Percentiles rank a stretch among this genome's conserved stretches.
These are phyloP conservation scores for Oidiodendron maius DNA, from an alignment of 495 filamentous ascomycete species.

Conservation along the genomic window DNA sequence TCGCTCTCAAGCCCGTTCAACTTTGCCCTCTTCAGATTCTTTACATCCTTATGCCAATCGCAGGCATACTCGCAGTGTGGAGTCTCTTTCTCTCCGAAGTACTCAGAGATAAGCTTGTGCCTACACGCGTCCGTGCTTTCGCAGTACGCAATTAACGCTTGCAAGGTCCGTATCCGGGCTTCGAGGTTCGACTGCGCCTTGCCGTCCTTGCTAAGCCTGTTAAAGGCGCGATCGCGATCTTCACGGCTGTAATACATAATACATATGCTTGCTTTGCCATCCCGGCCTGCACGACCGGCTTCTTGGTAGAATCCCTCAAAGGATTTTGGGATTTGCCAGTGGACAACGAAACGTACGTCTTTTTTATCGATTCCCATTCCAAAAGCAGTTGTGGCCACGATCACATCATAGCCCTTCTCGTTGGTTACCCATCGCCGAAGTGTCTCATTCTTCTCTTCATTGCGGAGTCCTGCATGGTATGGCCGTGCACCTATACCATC, in stretches of 20 bases:
- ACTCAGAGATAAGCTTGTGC: constrained; percentile 69
- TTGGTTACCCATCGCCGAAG: constrained; percentile 71
- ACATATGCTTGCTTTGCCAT: constrained; percentile 79
- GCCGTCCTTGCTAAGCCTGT: constrained; percentile 41
- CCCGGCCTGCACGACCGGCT: constrained; percentile 84
- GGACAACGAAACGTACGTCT: constrained; percentile 86
- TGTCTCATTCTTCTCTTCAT: constrained; percentile 56
- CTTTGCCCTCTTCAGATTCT: constrained; percentile 57
- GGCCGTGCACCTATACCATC: constrained; percentile 63
- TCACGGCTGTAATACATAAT: constrained; percentile 85
- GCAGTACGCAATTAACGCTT: constrained; percentile 70
- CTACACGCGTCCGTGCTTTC: constrained; percentile 68
- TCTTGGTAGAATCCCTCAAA: constrained; percentile 97
- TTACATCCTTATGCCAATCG: constrained; percentile 78
- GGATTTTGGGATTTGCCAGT: constrained; percentile 86
- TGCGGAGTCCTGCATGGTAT: constrained; percentile 62
- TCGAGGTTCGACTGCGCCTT: constrained; percentile 24
- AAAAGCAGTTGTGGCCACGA: constrained; percentile 92
- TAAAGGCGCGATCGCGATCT: constrained; percentile 70
- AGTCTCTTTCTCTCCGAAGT: constrained; percentile 67
- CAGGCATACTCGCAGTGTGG: constrained; percentile 78
- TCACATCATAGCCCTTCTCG: constrained; percentile 72
- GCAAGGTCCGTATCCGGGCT: constrained; percentile 39
- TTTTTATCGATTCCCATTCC: constrained; percentile 98
- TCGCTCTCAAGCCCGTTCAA: constrained; percentile 56